These are phyloP conservation scores for Diplocarpon mali DNA, from an alignment of 2,329 filamentous ascomycete genomes.

Conservation along the genomic window DNA sequence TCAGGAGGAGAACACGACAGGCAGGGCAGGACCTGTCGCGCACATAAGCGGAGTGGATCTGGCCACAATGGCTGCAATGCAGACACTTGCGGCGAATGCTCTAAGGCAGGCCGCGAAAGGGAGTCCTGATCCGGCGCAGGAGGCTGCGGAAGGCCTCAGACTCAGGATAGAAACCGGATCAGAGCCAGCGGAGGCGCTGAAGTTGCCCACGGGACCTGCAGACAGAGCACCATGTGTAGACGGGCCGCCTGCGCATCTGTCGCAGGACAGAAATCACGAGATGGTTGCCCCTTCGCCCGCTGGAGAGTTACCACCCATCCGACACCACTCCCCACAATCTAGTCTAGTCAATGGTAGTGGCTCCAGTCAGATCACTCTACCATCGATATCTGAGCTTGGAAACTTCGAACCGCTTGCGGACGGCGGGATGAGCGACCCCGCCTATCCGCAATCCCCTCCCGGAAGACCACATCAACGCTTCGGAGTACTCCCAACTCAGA, in stretches of 20 bases:
- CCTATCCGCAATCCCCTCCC: slow-evolving; percentile 24
- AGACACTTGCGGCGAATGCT: slow-evolving; percentile 6
- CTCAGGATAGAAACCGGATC: neutral
- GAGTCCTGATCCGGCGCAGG: slow-evolving; percentile 4
- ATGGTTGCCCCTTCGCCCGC: slow-evolving; percentile 4
- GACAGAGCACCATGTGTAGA: slow-evolving; percentile 10
- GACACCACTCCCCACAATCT: slow-evolving; percentile 19
- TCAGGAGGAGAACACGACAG: slow-evolving; percentile 20
- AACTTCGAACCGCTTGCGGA: slow-evolving; percentile 23
- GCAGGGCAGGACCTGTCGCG: slow-evolving; percentile 3
- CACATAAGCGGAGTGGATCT: slow-evolving; percentile 8
- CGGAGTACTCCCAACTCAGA: slow-evolving; percentile 15
- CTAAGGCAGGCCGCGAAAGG: slow-evolving; percentile 8
- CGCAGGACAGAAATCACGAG: slow-evolving; percentile 16
- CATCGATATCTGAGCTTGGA: slow-evolving; percentile 24
- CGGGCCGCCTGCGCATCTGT: slow-evolving; percentile 6
- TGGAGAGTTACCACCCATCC: slow-evolving; percentile 25
- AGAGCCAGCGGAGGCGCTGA: slow-evolving; percentile 16
- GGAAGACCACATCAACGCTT: slow-evolving; percentile 18
- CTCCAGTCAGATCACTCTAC: slow-evolving; percentile 20
- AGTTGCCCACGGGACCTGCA: slow-evolving; percentile 14
- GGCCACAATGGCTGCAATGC: slow-evolving; percentile 8
- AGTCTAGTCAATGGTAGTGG: slow-evolving; percentile 20
- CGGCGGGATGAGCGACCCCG: slow-evolving; percentile 10
- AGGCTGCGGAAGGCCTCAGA: slow-evolving; percentile 1